phyloP scores from a whole-genome alignment of 2,329 filamentous ascomycete genomes.

The Ramularia collo-cygni region DNA sequence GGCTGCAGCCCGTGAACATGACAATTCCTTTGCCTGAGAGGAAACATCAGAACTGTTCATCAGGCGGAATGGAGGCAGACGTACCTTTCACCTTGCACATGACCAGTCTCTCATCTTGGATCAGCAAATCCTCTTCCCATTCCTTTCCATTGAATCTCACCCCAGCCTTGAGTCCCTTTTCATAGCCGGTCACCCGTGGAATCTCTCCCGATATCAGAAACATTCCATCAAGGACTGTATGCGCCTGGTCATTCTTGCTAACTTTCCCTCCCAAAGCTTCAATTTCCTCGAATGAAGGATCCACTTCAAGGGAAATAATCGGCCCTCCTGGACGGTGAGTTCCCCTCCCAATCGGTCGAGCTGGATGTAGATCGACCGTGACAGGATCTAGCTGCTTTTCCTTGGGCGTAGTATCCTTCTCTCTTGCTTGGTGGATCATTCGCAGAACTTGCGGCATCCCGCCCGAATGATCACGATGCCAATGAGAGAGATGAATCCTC shows the following conservation, averaged over 20 bases:
- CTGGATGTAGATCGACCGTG: slow-evolving; percentile 23
- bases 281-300: slow-evolving; percentile 25
- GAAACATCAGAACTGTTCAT: background rate
- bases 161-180: slow-evolving; percentile 21
- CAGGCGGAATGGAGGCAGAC: background rate
- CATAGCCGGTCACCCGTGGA: slow-evolving; percentile 21
- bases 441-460: slow-evolving; percentile 21
- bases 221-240: slow-evolving; percentile 18
- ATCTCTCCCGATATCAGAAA: slow-evolving; percentile 25
- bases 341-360: slow-evolving; percentile 19
- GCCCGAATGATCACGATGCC: slow-evolving; percentile 25
- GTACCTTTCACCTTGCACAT: slow-evolving; percentile 27
- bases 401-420: background rate
- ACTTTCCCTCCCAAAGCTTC: slow-evolving; percentile 19
- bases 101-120: slow-evolving; percentile 22
- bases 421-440: slow-evolving; percentile 18
- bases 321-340: slow-evolving; percentile 11
- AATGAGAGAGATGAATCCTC: slow-evolving; percentile 22
- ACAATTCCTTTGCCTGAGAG: slow-evolving; percentile 22
- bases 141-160: slow-evolving; percentile 14
- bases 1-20: slow-evolving; percentile 25
- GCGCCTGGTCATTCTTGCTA: slow-evolving; percentile 17
- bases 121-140: slow-evolving; percentile 19
- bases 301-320: slow-evolving; percentile 17
- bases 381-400: slow-evolving; percentile 4